Conservation (phyloP, 805 yeast species). For the Starmerella kuoi region DNA sequence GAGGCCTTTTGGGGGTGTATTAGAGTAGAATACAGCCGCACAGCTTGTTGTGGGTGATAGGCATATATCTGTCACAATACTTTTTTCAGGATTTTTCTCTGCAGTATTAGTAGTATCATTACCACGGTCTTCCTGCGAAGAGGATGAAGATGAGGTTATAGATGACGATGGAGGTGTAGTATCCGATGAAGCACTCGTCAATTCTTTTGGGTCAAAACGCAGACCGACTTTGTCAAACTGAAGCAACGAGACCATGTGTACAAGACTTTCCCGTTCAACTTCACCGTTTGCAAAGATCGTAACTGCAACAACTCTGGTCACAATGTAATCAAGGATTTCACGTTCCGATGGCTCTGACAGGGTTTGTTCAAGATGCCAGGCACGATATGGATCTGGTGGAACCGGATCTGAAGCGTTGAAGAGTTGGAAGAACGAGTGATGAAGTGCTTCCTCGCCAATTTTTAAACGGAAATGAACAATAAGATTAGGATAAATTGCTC, state of each 20-base stretch:
- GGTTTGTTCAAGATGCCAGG: conserved; percentile 8
- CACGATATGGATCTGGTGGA: conserved; percentile 12
- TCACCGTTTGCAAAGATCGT: conserved; percentile 16
- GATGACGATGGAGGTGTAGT: background rate
- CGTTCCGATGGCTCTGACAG: background rate
- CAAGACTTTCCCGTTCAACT: conserved; percentile 22
- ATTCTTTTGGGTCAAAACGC: conserved; percentile 8
- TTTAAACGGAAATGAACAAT: conserved; percentile 8
- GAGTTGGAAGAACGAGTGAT: conserved; percentile 20
- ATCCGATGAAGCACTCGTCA: background rate
- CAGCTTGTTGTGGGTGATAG: conserved; percentile 27
- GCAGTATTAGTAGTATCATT: background rate
- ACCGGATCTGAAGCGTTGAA: conserved; percentile 12
- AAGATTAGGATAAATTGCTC: conserved; percentile 7
- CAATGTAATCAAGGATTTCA: conserved; percentile 14
- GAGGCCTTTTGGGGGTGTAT: background rate
- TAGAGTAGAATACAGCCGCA: conserved; percentile 6
- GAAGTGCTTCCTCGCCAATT: conserved; percentile 13
- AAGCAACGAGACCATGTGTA: conserved; percentile 7
- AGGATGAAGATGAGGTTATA: background rate
- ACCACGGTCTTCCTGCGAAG: background rate
- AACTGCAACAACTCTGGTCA: conserved; percentile 18
- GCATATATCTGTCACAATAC: conserved; percentile 19
- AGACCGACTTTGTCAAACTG: conserved; percentile 13
- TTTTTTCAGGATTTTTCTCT: background rate